Evolutionary conservation across 306 rosid genomes (phyloP).

Genomic region (Lupinus albus): DNA sequence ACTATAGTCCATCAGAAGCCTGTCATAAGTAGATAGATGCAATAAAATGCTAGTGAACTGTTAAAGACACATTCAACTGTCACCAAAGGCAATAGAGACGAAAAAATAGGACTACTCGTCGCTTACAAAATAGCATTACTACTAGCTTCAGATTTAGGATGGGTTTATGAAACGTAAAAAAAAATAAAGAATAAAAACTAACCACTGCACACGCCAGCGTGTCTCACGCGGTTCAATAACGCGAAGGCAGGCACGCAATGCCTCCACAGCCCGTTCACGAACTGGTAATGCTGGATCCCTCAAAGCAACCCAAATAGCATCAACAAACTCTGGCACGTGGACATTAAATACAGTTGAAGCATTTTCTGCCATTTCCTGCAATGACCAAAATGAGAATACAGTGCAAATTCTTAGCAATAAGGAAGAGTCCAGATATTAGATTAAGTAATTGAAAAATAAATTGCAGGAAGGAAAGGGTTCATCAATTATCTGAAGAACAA

Average conservation of each 20-base stretch:
- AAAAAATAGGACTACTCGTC: constrained; percentile 26
- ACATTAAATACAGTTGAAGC: constrained; percentile 98
- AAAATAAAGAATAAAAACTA: constrained; percentile 42
- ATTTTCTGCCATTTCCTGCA: constrained; percentile 98
- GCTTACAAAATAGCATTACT: constrained; percentile 27
- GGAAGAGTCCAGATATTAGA: constrained; percentile 8
- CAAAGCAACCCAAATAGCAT: constrained; percentile 96
- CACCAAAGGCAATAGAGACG: constrained; percentile 21
- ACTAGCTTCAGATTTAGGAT: constrained; percentile 10
- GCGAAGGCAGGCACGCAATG: constrained; percentile 94
- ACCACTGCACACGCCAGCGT: constrained; percentile 99
- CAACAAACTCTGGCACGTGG: constrained; percentile 96
- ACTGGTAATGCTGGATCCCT: constrained; percentile 88
- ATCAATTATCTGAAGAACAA: not conserved
- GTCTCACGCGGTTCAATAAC: constrained; percentile 97
- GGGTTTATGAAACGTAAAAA: not conserved
- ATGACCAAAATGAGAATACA: constrained; percentile 37
- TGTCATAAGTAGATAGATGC: not conserved
- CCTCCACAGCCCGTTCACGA: constrained; percentile 97
- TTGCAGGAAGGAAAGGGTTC: not conserved
- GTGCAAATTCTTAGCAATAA: constrained; percentile 3
- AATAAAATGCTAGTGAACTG: not conserved
- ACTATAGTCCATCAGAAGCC: not conserved
- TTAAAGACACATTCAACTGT: not conserved
- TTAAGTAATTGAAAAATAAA: constrained; percentile 7